Percentiles rank a stretch among this genome's conserved stretches.
phyloP scores from a whole-genome alignment of 208 protist genomes.

The Angomonas ambiguus region DNA sequence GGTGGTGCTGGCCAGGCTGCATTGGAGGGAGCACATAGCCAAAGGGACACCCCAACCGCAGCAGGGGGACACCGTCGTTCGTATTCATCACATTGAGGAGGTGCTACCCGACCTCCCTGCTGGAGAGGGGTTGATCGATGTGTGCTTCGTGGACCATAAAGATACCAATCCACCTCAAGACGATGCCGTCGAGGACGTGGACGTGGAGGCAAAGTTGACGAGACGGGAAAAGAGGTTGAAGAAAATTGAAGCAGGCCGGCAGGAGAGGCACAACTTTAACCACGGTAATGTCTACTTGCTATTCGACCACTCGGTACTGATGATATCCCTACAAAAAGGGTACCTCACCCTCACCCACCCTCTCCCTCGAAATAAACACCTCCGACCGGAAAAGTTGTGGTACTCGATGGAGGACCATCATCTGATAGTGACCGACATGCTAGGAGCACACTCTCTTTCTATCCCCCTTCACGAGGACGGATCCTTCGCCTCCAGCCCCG shows the following conservation, averaged over 20 bases:
- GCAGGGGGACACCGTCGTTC: neutral
- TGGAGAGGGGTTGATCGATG: conserved; percentile 54
- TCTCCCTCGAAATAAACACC: neutral
- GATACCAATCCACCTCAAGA: neutral
- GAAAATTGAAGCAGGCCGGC: neutral
- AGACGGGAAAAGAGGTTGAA: neutral
- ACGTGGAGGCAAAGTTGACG: neutral
- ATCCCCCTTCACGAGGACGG: too few relatives aligned
- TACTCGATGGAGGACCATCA: neutral
- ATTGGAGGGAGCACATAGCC: conserved; percentile 31
- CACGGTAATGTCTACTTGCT: neutral
- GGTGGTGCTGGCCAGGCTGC: conserved; percentile 43
- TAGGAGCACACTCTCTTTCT: too few relatives aligned
- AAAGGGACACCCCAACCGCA: neutral
- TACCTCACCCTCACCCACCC: neutral
- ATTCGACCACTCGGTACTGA: neutral
- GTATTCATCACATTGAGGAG: conserved; percentile 46
- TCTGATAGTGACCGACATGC: neutral
- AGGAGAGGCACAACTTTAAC: neutral
- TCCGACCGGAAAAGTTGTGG: neutral
- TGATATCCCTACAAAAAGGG: neutral
- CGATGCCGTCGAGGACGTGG: neutral
- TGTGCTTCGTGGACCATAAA: conserved; percentile 26
- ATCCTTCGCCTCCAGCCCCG: too few relatives aligned
- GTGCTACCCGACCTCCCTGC: conserved; percentile 48